Base-by-base conservation (phyloP, 2,329 filamentous ascomycete genomes). In the Ciborinia camelliae region DNA sequence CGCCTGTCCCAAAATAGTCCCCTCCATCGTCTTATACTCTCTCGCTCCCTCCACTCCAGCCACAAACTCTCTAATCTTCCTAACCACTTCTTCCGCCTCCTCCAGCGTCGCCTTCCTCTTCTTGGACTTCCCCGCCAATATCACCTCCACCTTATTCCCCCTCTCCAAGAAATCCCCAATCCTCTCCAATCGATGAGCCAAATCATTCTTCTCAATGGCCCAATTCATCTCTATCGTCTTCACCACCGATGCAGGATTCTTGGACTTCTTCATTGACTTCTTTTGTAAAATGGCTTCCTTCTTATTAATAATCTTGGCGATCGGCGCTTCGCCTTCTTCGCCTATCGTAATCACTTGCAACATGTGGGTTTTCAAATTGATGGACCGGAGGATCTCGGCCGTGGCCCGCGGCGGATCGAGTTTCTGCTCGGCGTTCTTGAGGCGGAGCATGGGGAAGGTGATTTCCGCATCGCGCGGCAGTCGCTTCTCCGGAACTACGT, bases 191-290 rank as follows among this genome's bases (percentile, higher is more conserved):
- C 88, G 85, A 75, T 90, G 88, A n/a, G 78, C 78, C 61, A 97
- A 76, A 79, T 97, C 93, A 74, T 94, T 84, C 15, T 77, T 74
- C 67, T 87, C 87, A 72, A 96, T 96, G 41, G 89, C 87, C 93
- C 93, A 98, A 76, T 92, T 94, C 71, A 98, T 71, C 78, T 97
- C 93, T n/a, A 97, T 76, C 74, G 89, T 88, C 79, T 97, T 97
- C 20, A 77, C 74, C 69, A 80, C 81, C 43, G 78, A 72, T 26
- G 73, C 70, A 69, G 50, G 60, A 76, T 75, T 71, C 71, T 70
- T 65, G 69, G 74, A 79, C 67, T 79, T 78, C 68, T 77, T 79
- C 67, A 80, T 77, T 1, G 75, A 69, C 58, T 76, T 75, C 69
- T 80, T 62, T 75, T 76, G 76, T 70, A 80, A 72, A 73, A 76